Evolutionary conservation across 2,329 filamentous ascomycete species (phyloP).

Genomic region (Monosporascus cannonballus): DNA sequence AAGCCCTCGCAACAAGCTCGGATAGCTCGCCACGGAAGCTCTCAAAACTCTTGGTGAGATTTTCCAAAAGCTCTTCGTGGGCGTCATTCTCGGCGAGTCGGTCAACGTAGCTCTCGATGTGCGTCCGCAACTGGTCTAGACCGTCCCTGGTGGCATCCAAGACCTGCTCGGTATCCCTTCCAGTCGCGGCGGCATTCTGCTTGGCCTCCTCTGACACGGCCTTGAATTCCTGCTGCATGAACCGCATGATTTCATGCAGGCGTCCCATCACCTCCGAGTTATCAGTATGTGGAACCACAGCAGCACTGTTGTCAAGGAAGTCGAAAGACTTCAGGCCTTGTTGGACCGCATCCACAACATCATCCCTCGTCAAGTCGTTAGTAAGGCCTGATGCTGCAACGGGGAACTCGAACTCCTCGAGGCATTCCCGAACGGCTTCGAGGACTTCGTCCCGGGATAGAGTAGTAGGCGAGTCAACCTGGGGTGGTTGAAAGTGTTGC

Average conservation of each 20-base stretch:
- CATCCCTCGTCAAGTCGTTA: slow-evolving; percentile 51
- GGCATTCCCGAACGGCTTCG: slow-evolving; percentile 74
- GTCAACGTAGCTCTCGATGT: slow-evolving; percentile 79
- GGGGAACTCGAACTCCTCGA: slow-evolving; percentile 79
- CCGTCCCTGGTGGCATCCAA: slow-evolving; percentile 84
- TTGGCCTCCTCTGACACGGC: slow-evolving; percentile 60
- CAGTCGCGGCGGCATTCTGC: slow-evolving; percentile 72
- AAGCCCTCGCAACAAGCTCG: slow-evolving; percentile 46
- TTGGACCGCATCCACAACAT: slow-evolving; percentile 59
- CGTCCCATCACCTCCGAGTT: slow-evolving; percentile 47
- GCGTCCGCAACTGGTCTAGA: slow-evolving; percentile 69
- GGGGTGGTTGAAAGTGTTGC: slow-evolving; percentile 71
- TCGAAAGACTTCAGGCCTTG: slow-evolving; percentile 46
- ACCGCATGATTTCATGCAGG: slow-evolving; percentile 60
- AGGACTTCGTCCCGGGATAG: slow-evolving; percentile 80
- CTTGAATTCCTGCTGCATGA: slow-evolving; percentile 53
- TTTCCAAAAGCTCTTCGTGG: slow-evolving; percentile 74
- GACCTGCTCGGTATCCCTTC: slow-evolving; percentile 80
- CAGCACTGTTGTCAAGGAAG: slow-evolving; percentile 26
- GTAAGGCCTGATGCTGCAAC: slow-evolving; percentile 50
- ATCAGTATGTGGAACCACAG: slow-evolving; percentile 35
- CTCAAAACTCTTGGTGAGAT: slow-evolving; percentile 59
- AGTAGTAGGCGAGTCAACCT: slow-evolving; percentile 59
- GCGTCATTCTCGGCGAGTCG: slow-evolving; percentile 60
- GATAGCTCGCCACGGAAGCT: slow-evolving; percentile 62